These are phyloP conservation scores for Sclerotiophoma versabilis DNA, from an alignment of 2,329 filamentous ascomycete genomes.

Conservation along the genomic window DNA sequence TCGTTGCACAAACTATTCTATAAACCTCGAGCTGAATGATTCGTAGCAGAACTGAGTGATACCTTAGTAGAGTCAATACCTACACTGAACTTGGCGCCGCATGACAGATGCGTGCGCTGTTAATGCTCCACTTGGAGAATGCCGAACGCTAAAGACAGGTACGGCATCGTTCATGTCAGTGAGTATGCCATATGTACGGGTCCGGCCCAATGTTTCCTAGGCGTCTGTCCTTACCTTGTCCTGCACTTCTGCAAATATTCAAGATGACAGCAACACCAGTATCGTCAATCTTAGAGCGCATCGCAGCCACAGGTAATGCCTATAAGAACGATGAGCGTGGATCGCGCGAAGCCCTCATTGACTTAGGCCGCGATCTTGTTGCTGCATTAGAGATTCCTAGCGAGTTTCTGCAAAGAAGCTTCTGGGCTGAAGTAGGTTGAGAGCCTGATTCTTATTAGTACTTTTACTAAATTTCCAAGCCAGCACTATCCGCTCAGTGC, in stretches of 20 bases:
- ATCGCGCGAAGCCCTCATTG: conserved; percentile 49
- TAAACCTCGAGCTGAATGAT: no score
- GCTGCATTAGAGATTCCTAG: conserved; percentile 49
- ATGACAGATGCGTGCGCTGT: background rate
- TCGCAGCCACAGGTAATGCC: conserved; percentile 35
- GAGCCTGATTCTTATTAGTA: background rate
- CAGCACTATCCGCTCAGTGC: conserved; percentile 47
- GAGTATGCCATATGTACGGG: background rate
- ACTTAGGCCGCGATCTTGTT: conserved; percentile 46
- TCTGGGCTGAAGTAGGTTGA: conserved; percentile 51
- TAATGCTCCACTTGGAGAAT: background rate
- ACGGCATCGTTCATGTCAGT: background rate
- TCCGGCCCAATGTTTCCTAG: no score
- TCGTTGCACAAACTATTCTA: no score
- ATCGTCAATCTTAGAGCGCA: conserved; percentile 21
- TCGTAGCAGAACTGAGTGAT: no score
- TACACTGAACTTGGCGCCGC: background rate
- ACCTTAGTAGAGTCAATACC: background rate
- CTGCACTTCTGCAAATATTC: no score
- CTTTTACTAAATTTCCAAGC: conserved; percentile 23
- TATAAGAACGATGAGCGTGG: conserved; percentile 45
- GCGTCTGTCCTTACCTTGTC: no score
- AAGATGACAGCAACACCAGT: conserved; percentile 17
- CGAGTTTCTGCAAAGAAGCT: conserved; percentile 47
- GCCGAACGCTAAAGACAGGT: background rate